Evolutionary conservation across 2,329 filamentous ascomycete species (phyloP), one percentile per base, ranked within the genome.

Genomic region (Tolypocladium cylindrosporum): DNA sequence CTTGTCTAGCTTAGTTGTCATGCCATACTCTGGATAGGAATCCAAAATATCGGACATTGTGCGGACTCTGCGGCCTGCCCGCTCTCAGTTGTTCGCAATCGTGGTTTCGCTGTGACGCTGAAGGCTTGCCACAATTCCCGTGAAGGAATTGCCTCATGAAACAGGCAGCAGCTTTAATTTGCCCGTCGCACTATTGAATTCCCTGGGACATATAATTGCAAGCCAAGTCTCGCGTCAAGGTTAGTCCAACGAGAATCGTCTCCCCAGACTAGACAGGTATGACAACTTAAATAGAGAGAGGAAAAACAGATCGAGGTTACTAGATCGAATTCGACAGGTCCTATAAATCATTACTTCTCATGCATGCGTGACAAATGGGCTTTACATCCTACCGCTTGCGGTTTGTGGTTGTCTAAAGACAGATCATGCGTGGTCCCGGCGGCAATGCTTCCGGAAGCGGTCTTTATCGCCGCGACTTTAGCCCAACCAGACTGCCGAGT

Each of bases 1-100:
- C 50, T 52, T 41, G 41, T 75, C 72, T 4, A 75, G 62, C 2
- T 52, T 57, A 11, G 60, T 54, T 1, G 72, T 74, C 8, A 60
- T 56, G 34, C 37, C 60, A 53, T 75, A 75, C 54, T 74, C 73
- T 6, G 72, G 72, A 48, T 70, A 71, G 10, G 19, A 40, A 24
- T 61, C 59, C 24, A 60, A 34, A 14, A 67, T 56, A 14, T 48
- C 11, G 2, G 31, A 4, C 58, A 52, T 59, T 36, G 14, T 27
- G n/a, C 53, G 31, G 21, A 52, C 1, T 41, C 56, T 55, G 45
- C 31, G 16, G 45, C 8, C 45, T 48, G 45, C 16, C 16, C 8
- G 24, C 36, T 31, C 27, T 8, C 24, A 45, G 7, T 27, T 13
- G 7, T 21, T 16, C 6, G 6, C 9, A 7, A 27, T 4, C 43